Evolutionary conservation across 192 early-diverging fungal species (phyloP).

Genomic region (Entomortierella lignicola): DNA sequence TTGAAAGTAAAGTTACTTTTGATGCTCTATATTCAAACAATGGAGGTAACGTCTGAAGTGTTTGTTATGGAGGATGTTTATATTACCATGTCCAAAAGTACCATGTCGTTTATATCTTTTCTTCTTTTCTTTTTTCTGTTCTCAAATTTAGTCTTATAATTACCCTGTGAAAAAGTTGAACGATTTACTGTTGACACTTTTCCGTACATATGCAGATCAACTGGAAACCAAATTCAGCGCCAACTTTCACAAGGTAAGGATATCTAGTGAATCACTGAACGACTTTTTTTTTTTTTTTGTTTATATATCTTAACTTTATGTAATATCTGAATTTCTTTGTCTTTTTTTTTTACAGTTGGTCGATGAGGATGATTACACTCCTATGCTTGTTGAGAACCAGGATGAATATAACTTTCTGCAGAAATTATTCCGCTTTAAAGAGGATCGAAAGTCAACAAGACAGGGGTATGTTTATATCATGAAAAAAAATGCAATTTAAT

Average conservation of each 20-base stretch:
- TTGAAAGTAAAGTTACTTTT: slow-evolving; percentile 82
- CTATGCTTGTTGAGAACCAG: slow-evolving; percentile 74
- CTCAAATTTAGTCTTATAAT: slow-evolving; percentile 68
- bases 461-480: slow-evolving; percentile 34
- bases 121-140: not conserved
- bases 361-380: slow-evolving; percentile 85
- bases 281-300: no score
- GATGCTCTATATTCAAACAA: slow-evolving; percentile 89
- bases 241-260: slow-evolving; percentile 72
- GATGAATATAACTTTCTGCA: slow-evolving; percentile 74
- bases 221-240: slow-evolving; percentile 75
- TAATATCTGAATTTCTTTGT: no score
- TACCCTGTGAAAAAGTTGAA: slow-evolving; percentile 76
- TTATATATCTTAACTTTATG: no score
- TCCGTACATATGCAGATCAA: slow-evolving; percentile 84
- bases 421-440: slow-evolving; percentile 70
- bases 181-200: slow-evolving; percentile 79
- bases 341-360: slow-evolving; percentile 79
- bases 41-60: slow-evolving; percentile 89
- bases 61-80: no score
- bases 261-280: no score
- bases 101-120: not conserved
- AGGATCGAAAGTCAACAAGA: slow-evolving; percentile 55
- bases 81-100: not conserved
- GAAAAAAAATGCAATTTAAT: no score